Evolutionary conservation across 108 stramenopile species (phyloP).

Genomic region (Skeletonema menzelii): DNA sequence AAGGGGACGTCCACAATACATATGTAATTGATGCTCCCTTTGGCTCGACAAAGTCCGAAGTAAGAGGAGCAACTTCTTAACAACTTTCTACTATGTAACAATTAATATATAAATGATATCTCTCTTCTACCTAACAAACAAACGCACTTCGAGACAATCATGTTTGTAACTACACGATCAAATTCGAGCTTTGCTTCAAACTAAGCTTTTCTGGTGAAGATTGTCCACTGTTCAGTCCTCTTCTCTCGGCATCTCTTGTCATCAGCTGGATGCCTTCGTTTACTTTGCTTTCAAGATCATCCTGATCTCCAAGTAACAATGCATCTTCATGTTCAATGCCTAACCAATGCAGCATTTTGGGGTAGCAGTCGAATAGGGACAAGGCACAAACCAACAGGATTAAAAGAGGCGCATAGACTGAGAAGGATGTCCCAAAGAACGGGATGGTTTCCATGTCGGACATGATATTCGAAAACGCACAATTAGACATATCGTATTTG

Average conservation of each 20-base stretch:
- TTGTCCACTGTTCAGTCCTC: neutral
- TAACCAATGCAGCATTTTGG: conserved; percentile 42
- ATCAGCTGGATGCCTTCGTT: conserved; percentile 61
- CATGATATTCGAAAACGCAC: conserved; percentile 56
- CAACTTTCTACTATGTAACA: too few relatives aligned
- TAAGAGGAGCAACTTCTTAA: too few relatives aligned
- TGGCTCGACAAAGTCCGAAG: too few relatives aligned
- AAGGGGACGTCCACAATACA: too few relatives aligned
- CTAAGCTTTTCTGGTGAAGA: conserved; percentile 8
- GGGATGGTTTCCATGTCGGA: conserved; percentile 58
- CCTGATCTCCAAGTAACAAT: conserved; percentile 46
- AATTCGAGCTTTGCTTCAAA: conserved; percentile 6
- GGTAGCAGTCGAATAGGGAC: conserved; percentile 55
- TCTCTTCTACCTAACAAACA: neutral
- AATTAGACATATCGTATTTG: conserved; percentile 52
- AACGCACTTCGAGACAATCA: neutral
- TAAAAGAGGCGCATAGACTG: conserved; percentile 58
- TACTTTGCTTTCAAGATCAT: conserved; percentile 48
- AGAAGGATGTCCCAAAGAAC: conserved; percentile 61
- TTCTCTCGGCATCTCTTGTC: conserved; percentile 41
- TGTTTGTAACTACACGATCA: neutral
- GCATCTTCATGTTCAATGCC: conserved; percentile 69
- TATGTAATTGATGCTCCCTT: too few relatives aligned
- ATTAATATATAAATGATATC: too few relatives aligned
- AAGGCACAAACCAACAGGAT: conserved; percentile 55